Percentiles rank a stretch among this genome's conserved stretches.
Evolutionary conservation across 2,329 filamentous ascomycete species (phyloP).

Genomic region (Fusarium tupiense): DNA sequence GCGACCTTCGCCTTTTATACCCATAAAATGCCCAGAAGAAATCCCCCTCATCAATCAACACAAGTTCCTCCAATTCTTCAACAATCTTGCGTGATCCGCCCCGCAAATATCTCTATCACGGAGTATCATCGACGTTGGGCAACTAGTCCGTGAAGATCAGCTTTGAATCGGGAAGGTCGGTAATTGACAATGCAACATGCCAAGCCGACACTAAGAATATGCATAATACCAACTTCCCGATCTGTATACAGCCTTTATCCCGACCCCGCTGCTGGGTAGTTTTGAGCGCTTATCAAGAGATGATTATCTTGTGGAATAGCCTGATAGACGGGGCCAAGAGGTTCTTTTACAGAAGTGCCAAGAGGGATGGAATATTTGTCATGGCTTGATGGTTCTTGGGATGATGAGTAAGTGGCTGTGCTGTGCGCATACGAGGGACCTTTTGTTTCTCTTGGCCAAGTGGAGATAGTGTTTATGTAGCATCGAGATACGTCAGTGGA

Average conservation of each 20-base stretch:
- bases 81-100: constrained; percentile 25
- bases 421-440: neutral
- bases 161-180: constrained; percentile 26
- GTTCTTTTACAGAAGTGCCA: neutral
- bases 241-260: constrained; percentile 15
- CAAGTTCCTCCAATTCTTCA: neutral
- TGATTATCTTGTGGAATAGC: neutral
- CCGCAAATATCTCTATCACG: constrained; percentile 22
- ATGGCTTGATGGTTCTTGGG: neutral
- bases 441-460: constrained; percentile 22
- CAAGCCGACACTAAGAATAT: constrained; percentile 33
- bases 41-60: neutral
- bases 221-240: constrained; percentile 35
- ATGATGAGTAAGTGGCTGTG: neutral
- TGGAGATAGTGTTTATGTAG: neutral
- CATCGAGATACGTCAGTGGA: neutral
- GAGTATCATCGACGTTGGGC: constrained; percentile 21
- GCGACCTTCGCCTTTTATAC: too few species aligned
- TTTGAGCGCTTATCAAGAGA: neutral
- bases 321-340: neutral
- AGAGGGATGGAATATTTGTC: neutral
- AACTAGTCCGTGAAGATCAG: constrained; percentile 30
- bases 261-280: neutral
- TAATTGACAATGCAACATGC: constrained; percentile 26
- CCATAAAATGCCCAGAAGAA: neutral